These are phyloP conservation scores for Fusarium sp. DNA, from an alignment of 2,329 filamentous ascomycete genomes.

Conservation along the genomic window DNA sequence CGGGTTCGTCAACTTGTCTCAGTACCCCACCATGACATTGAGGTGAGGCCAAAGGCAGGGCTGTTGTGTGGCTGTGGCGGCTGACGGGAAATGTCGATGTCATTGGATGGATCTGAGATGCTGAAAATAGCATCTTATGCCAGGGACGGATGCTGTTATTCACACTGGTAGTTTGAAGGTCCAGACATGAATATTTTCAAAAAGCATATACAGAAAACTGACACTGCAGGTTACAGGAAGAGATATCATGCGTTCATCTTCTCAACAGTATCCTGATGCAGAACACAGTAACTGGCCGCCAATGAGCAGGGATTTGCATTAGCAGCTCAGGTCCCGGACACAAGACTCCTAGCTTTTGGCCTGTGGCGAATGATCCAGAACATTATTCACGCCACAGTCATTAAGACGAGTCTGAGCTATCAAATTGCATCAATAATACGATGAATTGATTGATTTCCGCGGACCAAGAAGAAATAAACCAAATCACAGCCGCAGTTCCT, in stretches of 20 bases:
- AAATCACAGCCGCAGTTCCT: neutral
- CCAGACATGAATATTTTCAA: neutral
- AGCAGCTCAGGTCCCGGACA: neutral
- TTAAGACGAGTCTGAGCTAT: neutral
- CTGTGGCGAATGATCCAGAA: constrained; percentile 29
- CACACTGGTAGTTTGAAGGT: neutral
- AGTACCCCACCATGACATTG: constrained; percentile 14
- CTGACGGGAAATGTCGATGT: constrained; percentile 19
- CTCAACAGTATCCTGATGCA: neutral
- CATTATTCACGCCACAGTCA: constrained; percentile 1
- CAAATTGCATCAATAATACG: neutral
- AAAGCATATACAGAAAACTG: neutral
- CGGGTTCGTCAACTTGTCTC: constrained; percentile 22
- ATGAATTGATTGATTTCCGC: neutral
- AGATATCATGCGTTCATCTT: neutral
- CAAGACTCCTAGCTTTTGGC: constrained; percentile 9
- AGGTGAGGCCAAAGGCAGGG: neutral
- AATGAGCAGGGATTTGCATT: neutral
- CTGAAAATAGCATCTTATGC: constrained; percentile 40
- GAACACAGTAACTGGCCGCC: neutral
- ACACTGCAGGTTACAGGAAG: too few relatives aligned
- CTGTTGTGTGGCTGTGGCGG: constrained; percentile 42
- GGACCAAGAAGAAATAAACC: neutral
- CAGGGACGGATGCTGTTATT: neutral
- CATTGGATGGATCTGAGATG: constrained; percentile 3